phyloP scores from a whole-genome alignment of 805 yeast genomes.

The Zygosaccharomyces bisporus region DNA sequence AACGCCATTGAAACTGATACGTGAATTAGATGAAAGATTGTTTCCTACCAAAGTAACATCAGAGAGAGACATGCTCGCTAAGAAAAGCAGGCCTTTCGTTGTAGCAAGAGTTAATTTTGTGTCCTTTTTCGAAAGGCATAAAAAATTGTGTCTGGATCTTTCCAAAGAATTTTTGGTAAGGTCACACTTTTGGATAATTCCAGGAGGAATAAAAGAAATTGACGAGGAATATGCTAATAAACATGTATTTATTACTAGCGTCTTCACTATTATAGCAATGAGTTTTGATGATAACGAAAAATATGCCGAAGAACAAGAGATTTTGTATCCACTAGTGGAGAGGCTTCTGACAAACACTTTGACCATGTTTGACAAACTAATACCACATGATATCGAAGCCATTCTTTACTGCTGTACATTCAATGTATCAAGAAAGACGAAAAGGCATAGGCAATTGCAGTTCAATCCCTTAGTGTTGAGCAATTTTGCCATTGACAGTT shows the following conservation, averaged over 20 bases:
- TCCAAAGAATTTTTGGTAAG: slow-evolving; percentile 47
- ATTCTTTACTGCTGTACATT: slow-evolving; percentile 52
- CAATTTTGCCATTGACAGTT: slow-evolving; percentile 48
- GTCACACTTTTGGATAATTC: slow-evolving; percentile 60
- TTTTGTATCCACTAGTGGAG: slow-evolving; percentile 46
- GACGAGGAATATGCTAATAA: slow-evolving; percentile 43
- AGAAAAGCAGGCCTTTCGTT: slow-evolving; percentile 36
- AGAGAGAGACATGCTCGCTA: slow-evolving; percentile 28
- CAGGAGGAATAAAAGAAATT: slow-evolving; percentile 54
- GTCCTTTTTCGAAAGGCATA: slow-evolving; percentile 44
- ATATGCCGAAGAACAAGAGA: slow-evolving; percentile 46
- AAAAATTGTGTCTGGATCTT: slow-evolving; percentile 42
- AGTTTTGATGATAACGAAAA: slow-evolving; percentile 51
- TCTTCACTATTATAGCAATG: slow-evolving; percentile 52
- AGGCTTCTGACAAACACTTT: slow-evolving; percentile 47
- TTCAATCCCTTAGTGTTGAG: slow-evolving; percentile 52
- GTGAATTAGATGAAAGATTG: slow-evolving; percentile 39
- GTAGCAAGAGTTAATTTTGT: slow-evolving; percentile 44
- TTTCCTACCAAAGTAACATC: slow-evolving; percentile 36
- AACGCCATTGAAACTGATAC: slow-evolving; percentile 39
- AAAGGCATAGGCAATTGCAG: slow-evolving; percentile 43
- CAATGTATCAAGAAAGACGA: slow-evolving; percentile 51
- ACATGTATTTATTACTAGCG: slow-evolving; percentile 54
- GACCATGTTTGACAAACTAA: slow-evolving; percentile 47
- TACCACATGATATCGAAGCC: slow-evolving; percentile 60